Evolutionary conservation across 2,329 filamentous ascomycete species (phyloP), one percentile per base, ranked within the genome.

Genomic region (Fusarium napiforme): DNA sequence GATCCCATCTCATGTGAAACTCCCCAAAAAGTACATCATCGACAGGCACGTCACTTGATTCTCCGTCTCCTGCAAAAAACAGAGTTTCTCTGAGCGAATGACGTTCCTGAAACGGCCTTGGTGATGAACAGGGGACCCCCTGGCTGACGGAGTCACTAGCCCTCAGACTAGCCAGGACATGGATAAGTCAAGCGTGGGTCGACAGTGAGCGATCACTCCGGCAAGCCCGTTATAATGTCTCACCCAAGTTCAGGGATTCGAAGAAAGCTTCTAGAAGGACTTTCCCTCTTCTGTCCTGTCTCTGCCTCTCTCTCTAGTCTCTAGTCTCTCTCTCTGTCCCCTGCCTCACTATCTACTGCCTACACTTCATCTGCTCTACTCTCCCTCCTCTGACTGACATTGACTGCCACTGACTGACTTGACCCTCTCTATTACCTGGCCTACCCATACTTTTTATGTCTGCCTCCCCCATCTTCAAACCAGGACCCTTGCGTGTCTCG

Each of bases 231-330:
- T 78, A 63, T 73, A 78, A 78, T 78, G 76, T 78, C 75, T 78
- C 76, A 74, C 57, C 63, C 71, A 55, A 64, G 63, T 63, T 50
- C 75, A 72, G 75, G 67, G 67, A 74, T 78, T 77, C 74, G 64
- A 75, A 47, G 73, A 80, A 77, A 72, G 72, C 78, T 80, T 80
- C 78, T 80, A 79, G 78, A 80, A 80, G 78, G 61, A 58, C 46
- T 59, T 67, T 57, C 43, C 60, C 34, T 40, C 34, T 55, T 55
- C 34, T 55, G 50, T 50, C 47, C 47, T 50, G 30, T 11, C 32
- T 36, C 47, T 34, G 47, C 4, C 47, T 28, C 30, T 52, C 32
- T 60, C 65, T 36, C 62, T 60, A 46, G 28, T 30, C 28, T 30
- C 28, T 30, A 30, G 28, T 30, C 30, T 7, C 39, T 34, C 36